Base-by-base conservation (phyloP, 768 basidiomycete species). In the Phanerodontia chrysosporium region DNA sequence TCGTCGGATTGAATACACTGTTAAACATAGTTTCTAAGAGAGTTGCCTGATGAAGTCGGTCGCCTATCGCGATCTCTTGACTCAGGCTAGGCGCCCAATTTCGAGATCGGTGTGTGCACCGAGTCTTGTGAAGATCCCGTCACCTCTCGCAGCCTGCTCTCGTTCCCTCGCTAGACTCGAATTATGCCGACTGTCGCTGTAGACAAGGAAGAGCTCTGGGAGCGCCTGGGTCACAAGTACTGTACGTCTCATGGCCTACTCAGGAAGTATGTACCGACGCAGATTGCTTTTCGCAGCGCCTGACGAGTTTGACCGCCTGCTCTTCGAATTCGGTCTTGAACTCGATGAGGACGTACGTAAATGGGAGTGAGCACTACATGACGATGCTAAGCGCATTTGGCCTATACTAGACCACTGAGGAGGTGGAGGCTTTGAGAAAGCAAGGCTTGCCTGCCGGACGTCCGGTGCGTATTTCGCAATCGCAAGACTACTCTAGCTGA, bases 241-340 rank as follows among this genome's bases (percentile, higher is more conserved):
- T 84, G 95, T 95, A 66, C 68, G 77, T 76, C 22, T 52, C 64
- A 10, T 10, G 10, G 16, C 39, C 18, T 4, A 18, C 39, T 4
- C 10, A 18, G 4, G 39, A 42, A 7, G 39, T 18, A 18, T 42
- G 18, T 4, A 18, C 10, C 16, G 8, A 42, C 39, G 39, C 9
- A 42, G 39, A 54, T 53, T 57, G 68, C 55, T 52, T 62, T 29
- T 53, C 64, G 30, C 70, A 98, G 96, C 94, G 51, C 86, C 91
- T 45, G 89, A 96, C 62, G 95, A 95, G 63, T 98, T 98, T 66
- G 97, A 98, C 76, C 84, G 85, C 70, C 82, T 98, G 54, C 91
- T 92, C 66, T 99, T 99, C 77, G 93, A 98, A 65, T 99, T 95
- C 74, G 97, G 97, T 57, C 78, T 99, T 49, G 97, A 99, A 76